Base-by-base conservation (phyloP, 2,329 filamentous ascomycete genomes). In the Alternaria ethzedia region DNA sequence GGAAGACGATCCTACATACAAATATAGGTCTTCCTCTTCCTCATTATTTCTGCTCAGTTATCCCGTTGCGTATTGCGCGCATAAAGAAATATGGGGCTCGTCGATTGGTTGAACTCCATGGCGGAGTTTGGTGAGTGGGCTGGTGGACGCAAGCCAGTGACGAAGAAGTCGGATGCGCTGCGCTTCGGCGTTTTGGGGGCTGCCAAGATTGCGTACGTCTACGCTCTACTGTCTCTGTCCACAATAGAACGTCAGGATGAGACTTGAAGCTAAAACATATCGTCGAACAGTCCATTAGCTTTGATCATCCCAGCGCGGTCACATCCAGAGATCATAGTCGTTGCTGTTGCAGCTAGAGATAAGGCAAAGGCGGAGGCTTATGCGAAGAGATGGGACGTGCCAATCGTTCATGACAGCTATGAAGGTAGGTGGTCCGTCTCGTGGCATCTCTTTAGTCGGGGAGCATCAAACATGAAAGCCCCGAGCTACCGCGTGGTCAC, bases 281-380 rank as follows among this genome's bases (percentile, higher is more conserved):
- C 9, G 15, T 52, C n/a, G 43, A 56, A 43, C 62, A 83, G 80
- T 9, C 82, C 82, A 0, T 56, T 75, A 15, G 80, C 81, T 12
- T 67, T 87, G 17, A 82, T 88, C 36, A 70, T 63, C 3, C 86
- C 86, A 0, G 86, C 86, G 13, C 83, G 80, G 64, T 82, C 80
- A 4, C 86, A 89, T 67, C 79, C 86, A 0, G 85, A 87, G 43
- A 83, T 88, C 13, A 78, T 87, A 12, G 63, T 89, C 12, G 80
- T 83, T 9, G 84, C 83, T 5, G 81, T 89, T 2, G 85, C 87
- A 3, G 85, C 86, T 3, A 80, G 86, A 5, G 83, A 87, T 70
- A 76, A 69, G 30, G 73, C 71, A 5, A 83, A 79, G 54, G 87
- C 86, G 1, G 74, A 81, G 54, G 79, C 77, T 0, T 88, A 81